Base-by-base conservation (phyloP, 75 land plant genomes). In the Pseudotsuga menziesii region DNA sequence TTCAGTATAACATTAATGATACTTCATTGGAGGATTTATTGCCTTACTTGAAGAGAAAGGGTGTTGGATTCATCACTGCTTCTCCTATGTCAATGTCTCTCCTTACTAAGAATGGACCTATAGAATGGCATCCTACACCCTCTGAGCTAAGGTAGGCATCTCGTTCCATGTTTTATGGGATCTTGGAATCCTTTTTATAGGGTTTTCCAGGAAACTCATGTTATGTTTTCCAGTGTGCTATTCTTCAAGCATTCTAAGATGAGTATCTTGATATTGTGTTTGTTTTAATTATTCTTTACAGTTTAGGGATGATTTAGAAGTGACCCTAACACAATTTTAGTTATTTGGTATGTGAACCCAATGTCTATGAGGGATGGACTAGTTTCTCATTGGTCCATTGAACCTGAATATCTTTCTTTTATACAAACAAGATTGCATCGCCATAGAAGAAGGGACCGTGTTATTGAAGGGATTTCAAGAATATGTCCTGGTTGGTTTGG, bases 41-140 rank as follows among this genome's bases (percentile, higher is more conserved):
- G 5, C 99, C 99, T 35, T 96, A 90, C 85, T 80, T 96, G 81
- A 90, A 89, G 89, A 87, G 89, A 82, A 96, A 96, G 75, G 99
- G 99, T 56, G 93, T 96, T 72, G 99, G 94, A 13, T 73, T 96
- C 16, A 92, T 96, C 52, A 91, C 76, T 83, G 99, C 99, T 67
- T 93, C 99, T 63, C 99, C 99, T 15, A 87, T 96, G 41, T 83
- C 97, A 57, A 96, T 96, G 99, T 97, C 97, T 8, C 90, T 96
- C 58, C 91, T 96, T 63, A 90, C 99, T 0, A 91, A 89, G 61
- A 80, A 54, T 73, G 97, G 97, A 15, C 94, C 92, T 72, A 97
- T 94, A 58, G 88, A 90, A 20, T 96, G 99, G 99, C 99, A 96
- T 79, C 99, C 99, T 48, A 97, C 99, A 57, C 86, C 94, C 32